Conservation (phyloP, 2,329 filamentous ascomycete species). For the Talaromyces sp. region DNA sequence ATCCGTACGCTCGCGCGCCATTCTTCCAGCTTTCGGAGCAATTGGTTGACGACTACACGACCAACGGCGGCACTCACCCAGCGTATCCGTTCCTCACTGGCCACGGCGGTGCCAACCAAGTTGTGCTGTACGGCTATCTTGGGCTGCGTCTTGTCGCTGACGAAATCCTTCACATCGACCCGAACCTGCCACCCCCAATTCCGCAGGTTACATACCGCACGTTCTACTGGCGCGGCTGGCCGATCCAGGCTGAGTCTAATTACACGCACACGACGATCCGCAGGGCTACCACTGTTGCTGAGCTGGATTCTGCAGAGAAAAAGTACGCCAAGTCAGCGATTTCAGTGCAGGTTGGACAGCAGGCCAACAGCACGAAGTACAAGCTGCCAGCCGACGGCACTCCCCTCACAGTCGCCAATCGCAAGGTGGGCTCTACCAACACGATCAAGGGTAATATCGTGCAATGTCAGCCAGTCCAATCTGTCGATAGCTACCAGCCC, state of each 20-base stretch:
- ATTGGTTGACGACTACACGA: slow-evolving; percentile 52
- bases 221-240: slow-evolving; percentile 62
- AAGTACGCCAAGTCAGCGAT: slow-evolving; percentile 51
- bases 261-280: slow-evolving; percentile 58
- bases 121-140: slow-evolving; percentile 62
- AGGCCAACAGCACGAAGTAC: slow-evolving; percentile 36
- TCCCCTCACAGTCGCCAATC: slow-evolving; percentile 50
- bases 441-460: slow-evolving; percentile 57
- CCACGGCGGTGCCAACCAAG: slow-evolving; percentile 62
- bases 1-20: slow-evolving; percentile 60
- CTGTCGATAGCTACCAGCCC: slow-evolving; percentile 44
- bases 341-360: slow-evolving; percentile 51
- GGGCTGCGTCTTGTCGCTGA: slow-evolving; percentile 57
- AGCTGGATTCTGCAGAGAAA: slow-evolving; percentile 48
- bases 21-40: slow-evolving; percentile 70
- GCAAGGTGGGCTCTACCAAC: slow-evolving; percentile 48
- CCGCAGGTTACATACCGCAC: slow-evolving; percentile 54
- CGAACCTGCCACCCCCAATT: slow-evolving; percentile 61
- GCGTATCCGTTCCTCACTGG: slow-evolving; percentile 68
- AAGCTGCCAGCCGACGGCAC: slow-evolving; percentile 44
- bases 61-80: slow-evolving; percentile 62
- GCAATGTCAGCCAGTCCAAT: slow-evolving; percentile 55
- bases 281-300: slow-evolving; percentile 40
- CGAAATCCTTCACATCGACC: slow-evolving; percentile 55
- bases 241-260: slow-evolving; percentile 57